Conservation (phyloP, 768 basidiomycete species). For the Exsudoporus frostii region DNA sequence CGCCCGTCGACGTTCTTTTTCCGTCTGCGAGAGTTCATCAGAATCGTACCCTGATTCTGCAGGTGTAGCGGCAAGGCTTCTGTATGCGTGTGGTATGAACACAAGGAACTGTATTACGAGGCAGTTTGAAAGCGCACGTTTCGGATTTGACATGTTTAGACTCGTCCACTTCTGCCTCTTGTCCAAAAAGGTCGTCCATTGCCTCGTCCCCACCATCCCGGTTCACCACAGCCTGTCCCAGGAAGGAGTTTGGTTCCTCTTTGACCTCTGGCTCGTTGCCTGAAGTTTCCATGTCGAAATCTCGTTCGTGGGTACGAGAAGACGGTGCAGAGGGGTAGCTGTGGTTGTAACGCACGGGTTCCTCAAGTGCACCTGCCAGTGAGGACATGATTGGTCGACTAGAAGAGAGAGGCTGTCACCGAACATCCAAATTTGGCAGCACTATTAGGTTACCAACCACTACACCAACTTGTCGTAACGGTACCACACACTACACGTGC, state of each 20-base stretch:
- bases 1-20: slow-evolving; percentile 55
- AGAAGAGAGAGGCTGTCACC: neutral
- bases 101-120: slow-evolving; percentile 8
- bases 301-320: slow-evolving; percentile 22
- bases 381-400: slow-evolving; percentile 47
- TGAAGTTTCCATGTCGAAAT: slow-evolving; percentile 42
- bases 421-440: slow-evolving; percentile 14
- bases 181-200: slow-evolving; percentile 80
- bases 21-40: slow-evolving; percentile 65
- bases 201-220: slow-evolving; percentile 41
- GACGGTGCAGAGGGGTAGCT: slow-evolving; percentile 11
- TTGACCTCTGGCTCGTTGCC: slow-evolving; percentile 14
- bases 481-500: neutral
- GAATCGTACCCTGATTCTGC: slow-evolving; percentile 50
- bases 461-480: neutral
- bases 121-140: slow-evolving; percentile 35
- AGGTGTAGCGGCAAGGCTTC: slow-evolving; percentile 38
- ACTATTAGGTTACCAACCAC: neutral
- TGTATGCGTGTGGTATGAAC: slow-evolving; percentile 19
- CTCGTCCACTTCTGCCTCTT: slow-evolving; percentile 52
- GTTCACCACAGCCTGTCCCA: slow-evolving; percentile 16
- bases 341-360: slow-evolving; percentile 26
- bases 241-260: slow-evolving; percentile 11
- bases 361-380: slow-evolving; percentile 54
- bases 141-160: slow-evolving; percentile 42